Evolutionary conservation across 2,329 filamentous ascomycete species (phyloP), one percentile per base, ranked within the genome.

Genomic region (Zopfia rhizophila): DNA sequence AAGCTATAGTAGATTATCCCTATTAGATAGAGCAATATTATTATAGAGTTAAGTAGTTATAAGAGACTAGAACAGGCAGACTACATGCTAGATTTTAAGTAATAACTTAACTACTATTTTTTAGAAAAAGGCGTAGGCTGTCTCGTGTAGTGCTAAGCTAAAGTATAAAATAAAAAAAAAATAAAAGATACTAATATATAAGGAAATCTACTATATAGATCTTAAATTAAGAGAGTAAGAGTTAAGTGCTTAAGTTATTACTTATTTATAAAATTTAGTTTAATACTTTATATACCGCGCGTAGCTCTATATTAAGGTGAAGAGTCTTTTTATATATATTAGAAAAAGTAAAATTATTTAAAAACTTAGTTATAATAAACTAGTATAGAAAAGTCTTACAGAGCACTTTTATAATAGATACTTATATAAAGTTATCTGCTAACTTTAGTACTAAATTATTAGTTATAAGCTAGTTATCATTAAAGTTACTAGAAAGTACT

Each of bases 381-480:
- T 73, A 72, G 3, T 63, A 40, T 2, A 70, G 62, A 6, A 75
- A 61, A 1, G 65, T 73, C 22, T 62, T 68, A 5, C 72, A 65
- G 3, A 77, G 58, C 2, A 67, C 65, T 21, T 70, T 65, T 4
- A 68, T 54, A 4, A 72, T 54, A 0, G 74, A 75, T 6, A 59
- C 54, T 25, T 72, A 61, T 1, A 73, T 75, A 16, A 65, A 68
- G 1, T 51, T 38, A 2, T 50, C 32, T 1, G 65, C 58, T n/a
- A 66, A 49, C 25, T 56, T 65, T 4, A 65, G 54, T 0, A 58
- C 23, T 1, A 70, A 58, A 11, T 68, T 53, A 2, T 65, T 48
- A 0, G 36, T 28, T 21, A 54, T 41, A 1, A 77, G 59, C n/a
- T 76, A 65, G 2, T 72, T 68, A 33, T 77, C 74, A 14, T 76